phyloP scores from a whole-genome alignment of 257 asterid species.

The Jaltomata sinuosa region DNA sequence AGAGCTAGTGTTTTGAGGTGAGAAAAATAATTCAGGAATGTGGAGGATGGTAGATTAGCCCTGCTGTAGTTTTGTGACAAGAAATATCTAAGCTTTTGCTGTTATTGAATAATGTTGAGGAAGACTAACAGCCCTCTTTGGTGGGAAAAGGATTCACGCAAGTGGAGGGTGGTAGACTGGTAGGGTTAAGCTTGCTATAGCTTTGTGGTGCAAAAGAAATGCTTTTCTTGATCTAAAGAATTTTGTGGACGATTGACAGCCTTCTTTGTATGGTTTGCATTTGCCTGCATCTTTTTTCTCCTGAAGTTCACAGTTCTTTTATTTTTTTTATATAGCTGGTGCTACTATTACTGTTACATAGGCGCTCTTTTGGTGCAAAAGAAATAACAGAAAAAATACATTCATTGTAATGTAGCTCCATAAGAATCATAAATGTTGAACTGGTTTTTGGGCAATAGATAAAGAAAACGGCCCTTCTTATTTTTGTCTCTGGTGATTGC shows the following conservation, averaged over 20 bases:
- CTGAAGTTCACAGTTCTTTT: background rate
- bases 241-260: background rate
- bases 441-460: background rate
- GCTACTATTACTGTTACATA: background rate
- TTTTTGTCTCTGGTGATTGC: background rate
- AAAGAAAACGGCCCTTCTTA: background rate
- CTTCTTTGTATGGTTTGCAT: background rate
- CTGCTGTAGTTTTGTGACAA: background rate
- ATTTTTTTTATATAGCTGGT: background rate
- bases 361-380: background rate
- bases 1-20: background rate
- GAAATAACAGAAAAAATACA: background rate
- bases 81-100: background rate
- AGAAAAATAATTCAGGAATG: background rate
- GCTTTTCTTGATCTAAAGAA: background rate
- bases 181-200: background rate
- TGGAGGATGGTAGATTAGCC: background rate
- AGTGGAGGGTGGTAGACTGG: background rate
- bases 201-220: background rate
- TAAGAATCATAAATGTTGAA: background rate
- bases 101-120: background rate
- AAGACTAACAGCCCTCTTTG: background rate
- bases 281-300: background rate
- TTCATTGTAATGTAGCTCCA: background rate
- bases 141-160: background rate